phyloP scores from a whole-genome alignment of 1,284 basidiomycete species.

The Leccinum fallax region DNA sequence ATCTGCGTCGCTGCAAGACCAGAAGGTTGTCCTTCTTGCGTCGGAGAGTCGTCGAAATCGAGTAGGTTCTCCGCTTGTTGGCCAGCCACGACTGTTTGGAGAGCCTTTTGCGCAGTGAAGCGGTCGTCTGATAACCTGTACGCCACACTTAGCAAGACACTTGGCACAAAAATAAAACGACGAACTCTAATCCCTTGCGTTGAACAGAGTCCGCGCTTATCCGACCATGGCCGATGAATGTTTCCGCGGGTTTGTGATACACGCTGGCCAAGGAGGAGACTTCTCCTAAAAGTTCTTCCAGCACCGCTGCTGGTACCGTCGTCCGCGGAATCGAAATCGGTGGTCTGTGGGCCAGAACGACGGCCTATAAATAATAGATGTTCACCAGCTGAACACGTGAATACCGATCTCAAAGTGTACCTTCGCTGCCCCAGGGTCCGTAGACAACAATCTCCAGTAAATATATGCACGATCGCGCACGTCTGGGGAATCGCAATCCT shows the following conservation, averaged over 20 bases:
- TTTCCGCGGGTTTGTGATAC: constrained; percentile 94
- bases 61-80: constrained; percentile 95
- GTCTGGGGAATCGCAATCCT: constrained; percentile 96
- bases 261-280: constrained; percentile 89
- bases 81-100: constrained; percentile 87
- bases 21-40: constrained; percentile 57
- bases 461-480: constrained; percentile 97
- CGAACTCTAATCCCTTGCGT: constrained; percentile 73
- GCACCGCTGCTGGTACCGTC: constrained; percentile 85
- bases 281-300: constrained; percentile 92
- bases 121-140: constrained; percentile 61
- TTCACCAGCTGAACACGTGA: constrained; percentile 3
- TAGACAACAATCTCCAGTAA: constrained; percentile 93
- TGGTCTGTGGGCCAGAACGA: constrained; percentile 89
- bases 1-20: constrained; percentile 76
- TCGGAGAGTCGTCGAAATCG: constrained; percentile 83
- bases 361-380: constrained; percentile 54
- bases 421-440: constrained; percentile 93
- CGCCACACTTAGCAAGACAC: neutral
- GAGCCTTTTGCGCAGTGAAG: constrained; percentile 76
- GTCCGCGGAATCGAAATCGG: constrained; percentile 93
- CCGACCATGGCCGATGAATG: constrained; percentile 85
- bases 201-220: constrained; percentile 85
- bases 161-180: constrained; percentile 28
- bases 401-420: constrained; percentile 42